These are phyloP conservation scores for Coniella lustricola DNA, from an alignment of 2,329 filamentous ascomycete genomes.

Conservation along the genomic window DNA sequence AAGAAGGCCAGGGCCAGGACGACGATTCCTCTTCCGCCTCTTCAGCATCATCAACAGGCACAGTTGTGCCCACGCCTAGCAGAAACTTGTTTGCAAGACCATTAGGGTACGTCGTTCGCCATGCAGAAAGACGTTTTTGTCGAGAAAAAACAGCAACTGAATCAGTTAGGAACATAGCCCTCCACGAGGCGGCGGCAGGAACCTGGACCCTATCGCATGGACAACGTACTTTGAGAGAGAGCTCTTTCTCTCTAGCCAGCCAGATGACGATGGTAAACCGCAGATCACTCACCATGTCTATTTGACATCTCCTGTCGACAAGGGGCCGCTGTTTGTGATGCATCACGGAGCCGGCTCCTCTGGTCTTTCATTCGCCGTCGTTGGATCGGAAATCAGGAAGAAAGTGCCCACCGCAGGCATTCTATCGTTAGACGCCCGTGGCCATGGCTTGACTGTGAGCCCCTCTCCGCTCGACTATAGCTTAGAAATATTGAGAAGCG, in stretches of 20 bases:
- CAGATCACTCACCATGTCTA: conserved; percentile 74
- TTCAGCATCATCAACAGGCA: conserved; percentile 88
- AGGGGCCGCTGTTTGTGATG: conserved; percentile 79
- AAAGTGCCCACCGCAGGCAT: conserved; percentile 74
- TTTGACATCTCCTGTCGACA: conserved; percentile 69
- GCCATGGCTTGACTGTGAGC: conserved; percentile 69
- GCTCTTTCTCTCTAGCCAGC: conserved; percentile 56
- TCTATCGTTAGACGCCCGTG: conserved; percentile 77
- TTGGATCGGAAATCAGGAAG: conserved; percentile 70
- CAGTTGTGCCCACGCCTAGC: conserved; percentile 73
- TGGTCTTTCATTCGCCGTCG: conserved; percentile 81
- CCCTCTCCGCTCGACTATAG: conserved; percentile 53
- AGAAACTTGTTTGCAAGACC: conserved; percentile 67
- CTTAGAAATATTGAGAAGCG: conserved; percentile 63
- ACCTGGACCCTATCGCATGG: conserved; percentile 68
- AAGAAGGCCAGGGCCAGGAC: conserved; percentile 41
- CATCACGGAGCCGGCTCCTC: conserved; percentile 95
- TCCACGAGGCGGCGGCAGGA: conserved; percentile 37
- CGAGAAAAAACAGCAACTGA: not conserved
- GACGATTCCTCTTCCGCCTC: conserved; percentile 70
- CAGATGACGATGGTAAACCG: conserved; percentile 29
- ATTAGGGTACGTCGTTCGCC: conserved; percentile 46
- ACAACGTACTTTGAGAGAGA: conserved; percentile 87
- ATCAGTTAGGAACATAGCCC: conserved; percentile 28
- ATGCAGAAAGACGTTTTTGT: not conserved